phyloP scores from a whole-genome alignment of 352 stramenopile species.

The Ophiocytium majus region DNA sequence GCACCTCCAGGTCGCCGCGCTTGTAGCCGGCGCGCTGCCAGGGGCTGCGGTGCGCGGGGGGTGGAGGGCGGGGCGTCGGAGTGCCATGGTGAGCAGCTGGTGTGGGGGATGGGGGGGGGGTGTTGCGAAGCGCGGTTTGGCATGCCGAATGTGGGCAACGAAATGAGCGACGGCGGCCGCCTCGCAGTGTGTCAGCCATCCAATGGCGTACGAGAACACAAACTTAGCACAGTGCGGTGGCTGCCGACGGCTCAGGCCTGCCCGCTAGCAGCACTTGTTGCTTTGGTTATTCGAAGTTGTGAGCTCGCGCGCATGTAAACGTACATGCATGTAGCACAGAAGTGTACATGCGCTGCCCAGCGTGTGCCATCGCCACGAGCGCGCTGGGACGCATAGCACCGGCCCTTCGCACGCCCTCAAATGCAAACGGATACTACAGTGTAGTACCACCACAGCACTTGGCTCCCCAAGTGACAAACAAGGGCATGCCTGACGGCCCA shows the following conservation, averaged over 20 bases:
- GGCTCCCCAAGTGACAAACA: too few species aligned
- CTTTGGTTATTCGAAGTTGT: too few species aligned
- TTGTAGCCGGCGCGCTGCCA: conserved; percentile 13
- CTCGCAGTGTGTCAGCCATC: not conserved
- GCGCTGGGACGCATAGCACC: too few species aligned
- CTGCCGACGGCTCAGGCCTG: too few species aligned
- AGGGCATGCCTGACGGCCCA: too few species aligned
- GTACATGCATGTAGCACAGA: not conserved
- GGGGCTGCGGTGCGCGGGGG: not conserved
- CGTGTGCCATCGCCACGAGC: too few species aligned
- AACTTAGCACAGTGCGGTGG: too few species aligned
- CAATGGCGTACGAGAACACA: not conserved
- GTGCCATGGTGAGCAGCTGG: not conserved
- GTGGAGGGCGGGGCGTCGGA: not conserved
- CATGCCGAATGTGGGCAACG: not conserved
- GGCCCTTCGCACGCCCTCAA: too few species aligned
- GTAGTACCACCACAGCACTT: too few species aligned
- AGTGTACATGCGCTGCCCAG: not conserved
- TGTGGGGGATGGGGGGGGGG: not conserved
- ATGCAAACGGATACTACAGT: too few species aligned
- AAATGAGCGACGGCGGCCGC: not conserved
- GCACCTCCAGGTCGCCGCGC: not conserved
- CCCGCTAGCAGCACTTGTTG: too few species aligned
- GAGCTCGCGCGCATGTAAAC: too few species aligned
- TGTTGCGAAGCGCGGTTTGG: not conserved